Conservation (phyloP, 805 yeast genomes). For the Metschnikowia santaceciliae region DNA sequence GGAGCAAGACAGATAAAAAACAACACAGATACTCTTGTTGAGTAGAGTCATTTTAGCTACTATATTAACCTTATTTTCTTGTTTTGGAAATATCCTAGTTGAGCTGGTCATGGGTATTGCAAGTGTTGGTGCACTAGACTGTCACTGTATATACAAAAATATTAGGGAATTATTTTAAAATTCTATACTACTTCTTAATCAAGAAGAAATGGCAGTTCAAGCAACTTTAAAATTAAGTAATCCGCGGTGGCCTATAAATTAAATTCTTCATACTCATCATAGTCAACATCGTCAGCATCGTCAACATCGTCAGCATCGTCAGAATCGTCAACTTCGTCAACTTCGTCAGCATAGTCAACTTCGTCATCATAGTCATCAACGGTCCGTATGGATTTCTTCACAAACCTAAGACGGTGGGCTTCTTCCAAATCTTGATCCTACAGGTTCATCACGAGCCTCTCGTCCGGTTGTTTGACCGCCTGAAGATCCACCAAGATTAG, state of each 20-base stretch:
- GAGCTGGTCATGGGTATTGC: too few relatives aligned
- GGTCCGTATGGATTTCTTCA: constrained; percentile 51
- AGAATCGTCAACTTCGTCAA: constrained; percentile 18
- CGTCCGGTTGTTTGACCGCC: constrained; percentile 64
- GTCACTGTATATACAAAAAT: too few relatives aligned
- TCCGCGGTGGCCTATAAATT: background rate
- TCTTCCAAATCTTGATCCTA: constrained; percentile 51
- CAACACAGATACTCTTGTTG: too few relatives aligned
- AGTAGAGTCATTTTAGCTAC: too few relatives aligned
- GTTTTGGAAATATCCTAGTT: too few relatives aligned
- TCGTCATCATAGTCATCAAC: constrained; percentile 12
- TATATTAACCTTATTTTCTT: too few relatives aligned
- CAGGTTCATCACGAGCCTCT: constrained; percentile 58
- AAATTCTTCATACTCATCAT: constrained; percentile 4
- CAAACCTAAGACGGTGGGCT: constrained; percentile 47
- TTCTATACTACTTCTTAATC: too few relatives aligned
- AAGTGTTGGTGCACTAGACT: too few relatives aligned
- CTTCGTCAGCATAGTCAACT: constrained; percentile 22
- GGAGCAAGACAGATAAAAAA: too few relatives aligned
- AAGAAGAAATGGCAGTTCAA: too few relatives aligned
- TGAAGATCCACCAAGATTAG: constrained; percentile 55
- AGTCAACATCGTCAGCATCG: constrained; percentile 24
- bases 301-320: constrained; percentile 23
- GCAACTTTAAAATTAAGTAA: background rate
- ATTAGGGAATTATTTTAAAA: too few relatives aligned